These are phyloP conservation scores for Pestalotiopsis sp. DNA, from an alignment of 2,329 filamentous ascomycete genomes.

Conservation along the genomic window DNA sequence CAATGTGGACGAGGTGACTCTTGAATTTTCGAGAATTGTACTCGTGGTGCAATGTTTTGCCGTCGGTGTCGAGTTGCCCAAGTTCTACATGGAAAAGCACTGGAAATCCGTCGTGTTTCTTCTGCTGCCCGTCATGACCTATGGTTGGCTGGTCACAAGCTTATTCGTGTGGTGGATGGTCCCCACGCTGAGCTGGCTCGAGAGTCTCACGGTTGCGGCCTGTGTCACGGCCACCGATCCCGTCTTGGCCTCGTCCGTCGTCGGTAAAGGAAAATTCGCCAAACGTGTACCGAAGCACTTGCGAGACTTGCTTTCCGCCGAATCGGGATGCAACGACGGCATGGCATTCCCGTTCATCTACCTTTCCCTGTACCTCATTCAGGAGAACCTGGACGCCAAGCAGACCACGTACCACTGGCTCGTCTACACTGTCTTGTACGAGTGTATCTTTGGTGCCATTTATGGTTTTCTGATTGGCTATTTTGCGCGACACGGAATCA, in stretches of 20 bases:
- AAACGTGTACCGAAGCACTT: conserved; percentile 97
- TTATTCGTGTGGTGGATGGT: conserved; percentile 94
- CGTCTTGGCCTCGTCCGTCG: conserved; percentile 94
- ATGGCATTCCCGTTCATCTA: conserved; percentile 99
- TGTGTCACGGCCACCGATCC: conserved; percentile 98
- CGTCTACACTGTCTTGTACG: conserved; percentile 87
- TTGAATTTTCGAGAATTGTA: conserved; percentile 88
- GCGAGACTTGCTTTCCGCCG: conserved; percentile 89
- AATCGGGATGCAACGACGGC: conserved; percentile 98
- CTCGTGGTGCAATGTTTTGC: conserved; percentile 92
- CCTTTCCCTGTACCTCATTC: conserved; percentile 85
- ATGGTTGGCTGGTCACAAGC: conserved; percentile 90
- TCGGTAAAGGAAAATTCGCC: conserved; percentile 98
- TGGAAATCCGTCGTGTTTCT: conserved; percentile 91
- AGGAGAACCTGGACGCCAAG: conserved; percentile 70
- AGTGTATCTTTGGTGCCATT: conserved; percentile 90
- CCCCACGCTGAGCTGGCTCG: conserved; percentile 79
- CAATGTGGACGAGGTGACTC: conserved; percentile 81
- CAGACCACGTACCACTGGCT: conserved; percentile 85
- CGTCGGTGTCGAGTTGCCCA: conserved; percentile 86
- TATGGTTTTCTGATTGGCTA: conserved; percentile 90
- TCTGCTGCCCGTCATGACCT: conserved; percentile 95
- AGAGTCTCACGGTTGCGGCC: conserved; percentile 83
- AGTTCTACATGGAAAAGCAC: conserved; percentile 96
- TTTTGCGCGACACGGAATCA: conserved; percentile 86